Percentiles rank a stretch among this genome's conserved stretches.
phyloP scores from a whole-genome alignment of 2,329 filamentous ascomycete genomes.

The Alternaria panax region DNA sequence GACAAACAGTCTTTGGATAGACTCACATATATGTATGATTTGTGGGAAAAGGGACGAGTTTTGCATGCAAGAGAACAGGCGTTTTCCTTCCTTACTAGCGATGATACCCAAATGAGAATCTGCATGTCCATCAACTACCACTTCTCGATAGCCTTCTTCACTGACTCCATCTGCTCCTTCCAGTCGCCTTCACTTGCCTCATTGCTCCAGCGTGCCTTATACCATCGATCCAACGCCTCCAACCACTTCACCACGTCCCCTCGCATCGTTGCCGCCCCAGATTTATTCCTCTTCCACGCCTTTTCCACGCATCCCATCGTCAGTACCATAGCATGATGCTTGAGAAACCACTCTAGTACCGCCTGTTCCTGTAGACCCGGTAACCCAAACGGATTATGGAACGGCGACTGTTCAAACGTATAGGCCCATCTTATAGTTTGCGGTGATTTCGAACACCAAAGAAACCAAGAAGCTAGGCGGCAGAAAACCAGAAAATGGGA shows the following conservation, averaged over 20 bases:
- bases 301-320: conserved; percentile 9
- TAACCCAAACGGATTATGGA: conserved; percentile 7
- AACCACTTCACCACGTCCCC: conserved; percentile 13
- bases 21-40: not conserved
- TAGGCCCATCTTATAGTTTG: conserved; percentile 13
- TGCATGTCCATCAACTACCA: conserved; percentile 5
- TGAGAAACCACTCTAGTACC: conserved; percentile 7
- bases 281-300: conserved; percentile 13
- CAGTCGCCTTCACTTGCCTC: not conserved
- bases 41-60: not conserved
- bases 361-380: not conserved
- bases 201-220: not conserved
- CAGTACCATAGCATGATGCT: conserved; percentile 7
- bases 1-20: not conserved
- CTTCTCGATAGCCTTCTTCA: conserved; percentile 3
- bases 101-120: not conserved
- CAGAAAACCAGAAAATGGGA: conserved; percentile 29
- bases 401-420: conserved; percentile 13
- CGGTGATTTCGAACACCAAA: not conserved
- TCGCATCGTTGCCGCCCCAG: not conserved
- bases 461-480: conserved; percentile 28
- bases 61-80: not conserved
- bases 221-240: conserved; percentile 11
- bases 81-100: not conserved
- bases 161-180: conserved; percentile 4